phyloP scores from a whole-genome alignment of 495 filamentous ascomycete genomes.

The Barbatosphaeria neglecta region DNA sequence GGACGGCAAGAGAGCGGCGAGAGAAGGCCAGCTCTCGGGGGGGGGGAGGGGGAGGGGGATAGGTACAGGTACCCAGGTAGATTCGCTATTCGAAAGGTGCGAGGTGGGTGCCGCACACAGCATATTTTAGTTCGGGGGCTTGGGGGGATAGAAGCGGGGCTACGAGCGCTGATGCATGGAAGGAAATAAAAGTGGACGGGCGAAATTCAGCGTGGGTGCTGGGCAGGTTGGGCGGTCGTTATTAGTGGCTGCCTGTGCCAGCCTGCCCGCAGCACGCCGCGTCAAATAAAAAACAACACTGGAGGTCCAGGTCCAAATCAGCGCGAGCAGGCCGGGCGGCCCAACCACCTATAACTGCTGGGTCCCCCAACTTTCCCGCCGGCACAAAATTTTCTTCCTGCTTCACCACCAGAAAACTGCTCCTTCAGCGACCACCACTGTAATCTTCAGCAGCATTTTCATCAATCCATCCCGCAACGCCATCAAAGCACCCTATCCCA shows the following conservation, averaged over 20 bases:
- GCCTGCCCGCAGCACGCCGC: not conserved
- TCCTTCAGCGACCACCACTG: constrained; percentile 1
- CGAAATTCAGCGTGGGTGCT: not conserved
- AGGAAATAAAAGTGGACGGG: not conserved
- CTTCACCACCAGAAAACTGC: not conserved
- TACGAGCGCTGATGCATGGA: not conserved
- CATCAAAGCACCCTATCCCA: constrained; percentile 8
- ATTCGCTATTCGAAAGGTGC: too few relatives aligned
- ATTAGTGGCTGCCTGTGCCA: not conserved
- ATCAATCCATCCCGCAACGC: constrained; percentile 7
- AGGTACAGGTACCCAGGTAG: too few relatives aligned
- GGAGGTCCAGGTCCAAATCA: not conserved
- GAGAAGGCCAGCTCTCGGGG: too few relatives aligned
- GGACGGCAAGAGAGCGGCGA: too few relatives aligned
- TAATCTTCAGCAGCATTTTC: not conserved
- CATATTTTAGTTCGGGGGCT: not conserved
- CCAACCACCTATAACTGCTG: constrained; percentile 1
- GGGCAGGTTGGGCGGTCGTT: not conserved
- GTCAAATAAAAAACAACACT: not conserved
- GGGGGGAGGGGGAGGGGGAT: too few relatives aligned
- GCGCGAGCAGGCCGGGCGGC: constrained; percentile 1
- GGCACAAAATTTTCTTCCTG: not conserved
- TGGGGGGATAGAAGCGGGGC: not conserved
- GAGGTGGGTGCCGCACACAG: not conserved
- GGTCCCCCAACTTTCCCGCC: not conserved